Evolutionary conservation across 139 green algal genomes (phyloP).

Genomic region (Spirogloea muscicola): DNA sequence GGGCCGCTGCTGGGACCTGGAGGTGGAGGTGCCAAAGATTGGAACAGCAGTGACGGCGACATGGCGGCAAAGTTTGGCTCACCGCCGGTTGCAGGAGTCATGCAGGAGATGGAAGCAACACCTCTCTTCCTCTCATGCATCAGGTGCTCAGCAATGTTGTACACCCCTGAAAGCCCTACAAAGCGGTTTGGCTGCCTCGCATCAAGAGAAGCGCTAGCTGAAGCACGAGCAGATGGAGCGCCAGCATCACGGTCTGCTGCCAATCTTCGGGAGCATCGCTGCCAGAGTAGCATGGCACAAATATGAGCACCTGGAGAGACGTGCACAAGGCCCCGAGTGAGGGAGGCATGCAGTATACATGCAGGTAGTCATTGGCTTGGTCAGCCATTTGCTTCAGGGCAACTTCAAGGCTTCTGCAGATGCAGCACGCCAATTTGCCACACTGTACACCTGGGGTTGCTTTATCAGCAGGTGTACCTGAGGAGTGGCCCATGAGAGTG

Average conservation of each 20-base stretch:
- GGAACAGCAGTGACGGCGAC: slow-evolving; percentile 32
- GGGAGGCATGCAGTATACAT: not conserved
- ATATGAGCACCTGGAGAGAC: slow-evolving; percentile 32
- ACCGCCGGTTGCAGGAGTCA: slow-evolving; percentile 28
- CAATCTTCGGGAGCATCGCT: not conserved
- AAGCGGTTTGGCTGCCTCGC: slow-evolving; percentile 26
- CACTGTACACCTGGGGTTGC: too few relatives aligned
- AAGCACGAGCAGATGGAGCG: not conserved
- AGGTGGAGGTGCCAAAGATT: not conserved
- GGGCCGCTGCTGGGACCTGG: too few relatives aligned
- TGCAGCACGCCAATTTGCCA: too few relatives aligned
- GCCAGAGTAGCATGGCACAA: slow-evolving; percentile 40
- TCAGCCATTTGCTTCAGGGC: too few relatives aligned
- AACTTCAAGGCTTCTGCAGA: too few relatives aligned
- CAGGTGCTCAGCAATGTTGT: slow-evolving; percentile 36
- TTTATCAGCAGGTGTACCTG: slow-evolving; percentile 25
- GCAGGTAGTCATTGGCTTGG: not conserved
- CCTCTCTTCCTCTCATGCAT: slow-evolving; percentile 26
- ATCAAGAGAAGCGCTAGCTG: not conserved
- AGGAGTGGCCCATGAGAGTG: slow-evolving; percentile 42
- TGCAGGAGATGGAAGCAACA: slow-evolving; percentile 27
- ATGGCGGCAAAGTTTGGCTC: not conserved
- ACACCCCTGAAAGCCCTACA: slow-evolving; percentile 34
- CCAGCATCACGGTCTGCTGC: too few relatives aligned
- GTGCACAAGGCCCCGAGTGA: not conserved